Evolutionary conservation across 2,329 filamentous ascomycete genomes (phyloP), one percentile per base, ranked within the genome.

Genomic region (Hymenoscyphus infarciens): DNA sequence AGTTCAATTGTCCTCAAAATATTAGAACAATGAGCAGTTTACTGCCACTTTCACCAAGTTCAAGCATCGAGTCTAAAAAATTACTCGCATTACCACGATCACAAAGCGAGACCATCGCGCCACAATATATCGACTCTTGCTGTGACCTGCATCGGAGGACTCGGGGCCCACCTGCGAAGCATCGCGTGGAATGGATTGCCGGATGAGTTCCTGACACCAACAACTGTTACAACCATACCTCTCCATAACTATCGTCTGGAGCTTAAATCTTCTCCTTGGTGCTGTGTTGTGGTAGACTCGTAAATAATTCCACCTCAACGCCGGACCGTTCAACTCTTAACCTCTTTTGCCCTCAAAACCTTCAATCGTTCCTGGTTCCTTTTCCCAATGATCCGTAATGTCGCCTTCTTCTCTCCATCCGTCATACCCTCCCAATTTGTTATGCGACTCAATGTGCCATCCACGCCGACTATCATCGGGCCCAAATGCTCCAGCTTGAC

Each of bases 351-450:
- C 74, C 78, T 80, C 69, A 91, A 73, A 33, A 77, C 80, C 57
- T 82, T 84, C 67, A 88, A 72, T 15, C 89, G 78, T 70, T 81
- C 68, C 77, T 87, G 81, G 72, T 93, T 92, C 72, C 90, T 79
- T 80, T 84, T 88, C 10, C 85, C 84, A 68, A 93, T 72, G 56
- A 91, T 77, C 55, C 86, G 80, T 72, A 92, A 67, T 42, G 89
- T 90, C 70, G 86, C 89, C 72, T 83, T 76, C 73, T 79, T 81
- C 79, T 92, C 89, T 6, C 85, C 80, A 29, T 85, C 84, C 1
- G 83, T 82, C 89, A 92, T 91, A 67, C 86, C 78, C 8, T 77
- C 79, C 89, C 89, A 93, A 74, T 93, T 92, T 39, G 81, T 77
- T 69, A 93, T 89, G 38, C 89, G 82, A 62, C 86, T 86, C 68